Evolutionary conservation across 805 yeast species (phyloP), one percentile per base, ranked within the genome.

Genomic region (Maudiozyma serrabonitensis): DNA sequence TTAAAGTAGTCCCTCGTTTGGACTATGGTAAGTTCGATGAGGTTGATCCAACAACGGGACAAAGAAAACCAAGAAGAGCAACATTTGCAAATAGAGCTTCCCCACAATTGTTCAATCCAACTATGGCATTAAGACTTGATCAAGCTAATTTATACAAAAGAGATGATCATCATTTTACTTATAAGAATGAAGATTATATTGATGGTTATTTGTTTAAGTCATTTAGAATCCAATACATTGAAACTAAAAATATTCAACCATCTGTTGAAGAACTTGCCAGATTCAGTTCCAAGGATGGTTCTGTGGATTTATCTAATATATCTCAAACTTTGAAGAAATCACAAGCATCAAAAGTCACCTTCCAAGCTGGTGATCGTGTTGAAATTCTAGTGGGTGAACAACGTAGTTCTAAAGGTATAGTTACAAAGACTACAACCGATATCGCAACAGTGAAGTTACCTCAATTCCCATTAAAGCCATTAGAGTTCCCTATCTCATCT

Each of bases 351-450:
- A 69, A 76, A 28, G 74, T 80, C 34, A 68, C 75, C 3, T 91
- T 90, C 72, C 96, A 88, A 66, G 87, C 95, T 6, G 97, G 96
- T 56, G 99, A 93, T 66, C 79, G 86, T 57, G 96, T 93, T 45
- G 96, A 90, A 68, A 86, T 93, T 45, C 75, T 86, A 47, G 80
- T 81, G 55, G 99, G 99, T 64, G 99, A 93, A 69, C 97, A 90
- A 69, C 81, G 90, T 43, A 95, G 91, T 52, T 79, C 95, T 52
- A 76, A 78, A 47, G 99, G 97, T 69, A 76, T 76, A 46, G 95
- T 91, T 46, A 75, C 84, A 25, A 62, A 63, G 49, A 79, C 89
- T 1, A 75, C 80, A 3, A 79, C 82, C 16, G 93, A 84, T 56
- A 74, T 78, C 49, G 79, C 78, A 23, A 67, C 79, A 9, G 69